phyloP scores from a whole-genome alignment of 2,329 filamentous ascomycete species.

The Epichloe festucae region DNA sequence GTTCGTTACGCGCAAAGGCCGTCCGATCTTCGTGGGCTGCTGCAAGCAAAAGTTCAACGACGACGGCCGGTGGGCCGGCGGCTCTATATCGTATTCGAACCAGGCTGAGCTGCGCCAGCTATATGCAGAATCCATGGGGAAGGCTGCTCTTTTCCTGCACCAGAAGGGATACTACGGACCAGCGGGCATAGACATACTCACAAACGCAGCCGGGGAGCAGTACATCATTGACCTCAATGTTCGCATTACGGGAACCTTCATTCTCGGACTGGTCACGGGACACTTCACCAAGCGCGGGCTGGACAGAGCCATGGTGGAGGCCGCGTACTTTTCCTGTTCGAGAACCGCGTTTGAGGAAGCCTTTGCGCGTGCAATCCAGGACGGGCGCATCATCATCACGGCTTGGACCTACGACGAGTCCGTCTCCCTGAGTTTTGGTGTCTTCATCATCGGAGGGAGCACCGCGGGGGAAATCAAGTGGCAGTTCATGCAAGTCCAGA shows the following conservation, averaged over 20 bases:
- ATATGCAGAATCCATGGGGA: too few relatives aligned
- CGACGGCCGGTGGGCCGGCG: too few relatives aligned
- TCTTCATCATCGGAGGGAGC: conserved; percentile 2
- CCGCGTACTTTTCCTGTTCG: conserved; percentile 2
- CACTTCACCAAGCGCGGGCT: conserved; percentile 4
- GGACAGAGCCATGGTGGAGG: not conserved
- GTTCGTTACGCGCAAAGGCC: too few relatives aligned
- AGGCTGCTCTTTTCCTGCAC: not conserved
- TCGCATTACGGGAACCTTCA: conserved; percentile 1
- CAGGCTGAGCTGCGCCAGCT: too few relatives aligned
- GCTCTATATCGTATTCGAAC: too few relatives aligned
- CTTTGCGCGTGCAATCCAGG: not conserved
- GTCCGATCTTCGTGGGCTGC: too few relatives aligned
- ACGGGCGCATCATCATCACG: conserved; percentile 3
- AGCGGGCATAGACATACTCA: conserved; percentile 4
- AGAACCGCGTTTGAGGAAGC: conserved; percentile 1
- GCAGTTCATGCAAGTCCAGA: not conserved
- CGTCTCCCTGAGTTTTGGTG: conserved; percentile 1
- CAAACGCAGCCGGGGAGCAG: not conserved
- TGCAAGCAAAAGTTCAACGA: too few relatives aligned
- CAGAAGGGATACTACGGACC: conserved; percentile 3
- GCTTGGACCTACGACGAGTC: conserved; percentile 3
- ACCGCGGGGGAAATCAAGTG: not conserved
- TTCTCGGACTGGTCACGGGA: conserved; percentile 1
- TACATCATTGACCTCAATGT: conserved; percentile 5